Percentiles rank a stretch among this genome's conserved stretches.
These are phyloP conservation scores for Teratosphaeriaceae sp. DNA, from an alignment of 2,329 filamentous ascomycete genomes.

Conservation along the genomic window DNA sequence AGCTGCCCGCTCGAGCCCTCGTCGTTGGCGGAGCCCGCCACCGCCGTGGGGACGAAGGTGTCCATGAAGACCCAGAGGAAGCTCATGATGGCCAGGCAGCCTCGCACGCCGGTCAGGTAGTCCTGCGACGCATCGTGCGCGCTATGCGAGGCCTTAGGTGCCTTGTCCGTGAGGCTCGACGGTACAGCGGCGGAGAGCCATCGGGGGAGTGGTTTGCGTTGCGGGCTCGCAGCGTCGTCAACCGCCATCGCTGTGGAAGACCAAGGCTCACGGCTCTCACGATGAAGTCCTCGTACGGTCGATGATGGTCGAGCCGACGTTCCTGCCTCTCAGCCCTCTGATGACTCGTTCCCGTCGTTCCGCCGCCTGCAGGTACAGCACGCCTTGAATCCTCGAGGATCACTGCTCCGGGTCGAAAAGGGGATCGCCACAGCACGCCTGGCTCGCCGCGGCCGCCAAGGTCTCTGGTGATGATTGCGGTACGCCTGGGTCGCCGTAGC, in stretches of 20 bases:
- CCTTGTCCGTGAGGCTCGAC: background rate
- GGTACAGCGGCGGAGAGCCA: slow-evolving; percentile 3
- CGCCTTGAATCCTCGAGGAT: too few relatives aligned
- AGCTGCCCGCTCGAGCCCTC: slow-evolving; percentile 32
- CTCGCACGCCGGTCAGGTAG: slow-evolving; percentile 37
- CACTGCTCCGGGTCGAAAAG: too few relatives aligned
- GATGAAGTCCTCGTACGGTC: too few relatives aligned
- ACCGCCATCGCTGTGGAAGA: background rate
- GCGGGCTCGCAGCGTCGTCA: background rate
- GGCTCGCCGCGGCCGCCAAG: background rate
- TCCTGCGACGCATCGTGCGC: slow-evolving; percentile 11
- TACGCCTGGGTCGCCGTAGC: background rate
- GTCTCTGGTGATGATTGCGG: background rate
- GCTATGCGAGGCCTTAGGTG: background rate
- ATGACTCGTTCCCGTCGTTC: too few relatives aligned
- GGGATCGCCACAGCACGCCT: background rate
- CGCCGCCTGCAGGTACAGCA: too few relatives aligned
- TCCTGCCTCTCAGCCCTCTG: too few relatives aligned
- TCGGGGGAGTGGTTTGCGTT: slow-evolving; percentile 6
- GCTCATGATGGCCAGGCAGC: slow-evolving; percentile 34
- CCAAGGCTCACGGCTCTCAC: too few relatives aligned
- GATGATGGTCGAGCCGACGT: too few relatives aligned
- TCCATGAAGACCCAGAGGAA: slow-evolving; percentile 41
- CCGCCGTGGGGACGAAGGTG: slow-evolving; percentile 36
- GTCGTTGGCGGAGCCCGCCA: slow-evolving; percentile 30